Conservation (phyloP, 441 rosid species). For the Bruguiera hainesii region DNA sequence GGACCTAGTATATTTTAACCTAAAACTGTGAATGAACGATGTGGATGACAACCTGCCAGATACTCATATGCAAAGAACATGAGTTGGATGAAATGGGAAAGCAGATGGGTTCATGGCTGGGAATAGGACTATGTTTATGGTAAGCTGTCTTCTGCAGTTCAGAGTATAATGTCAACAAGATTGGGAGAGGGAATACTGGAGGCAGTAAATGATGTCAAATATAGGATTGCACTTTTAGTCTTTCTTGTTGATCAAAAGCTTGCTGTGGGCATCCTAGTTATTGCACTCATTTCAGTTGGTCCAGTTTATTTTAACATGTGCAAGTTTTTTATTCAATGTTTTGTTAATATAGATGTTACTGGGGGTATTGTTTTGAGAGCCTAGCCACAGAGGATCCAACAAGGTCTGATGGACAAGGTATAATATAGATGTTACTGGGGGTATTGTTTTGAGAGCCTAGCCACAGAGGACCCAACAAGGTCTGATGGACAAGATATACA, state of each 20-base stretch:
- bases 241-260: background rate
- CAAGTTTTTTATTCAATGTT: background rate
- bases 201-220: too few species aligned
- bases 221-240: background rate
- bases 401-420: slow-evolving; percentile 72
- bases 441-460: slow-evolving; percentile 89
- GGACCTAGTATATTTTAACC: background rate
- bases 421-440: slow-evolving; percentile 86
- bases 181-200: too few species aligned
- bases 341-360: slow-evolving; percentile 64
- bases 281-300: background rate
- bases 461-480: slow-evolving; percentile 88
- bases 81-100: slow-evolving; percentile 3
- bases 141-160: background rate
- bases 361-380: slow-evolving; percentile 96
- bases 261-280: too few species aligned
- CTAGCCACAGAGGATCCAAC: slow-evolving; percentile 92
- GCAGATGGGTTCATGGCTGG: background rate
- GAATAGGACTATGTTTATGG: background rate
- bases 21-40: background rate
- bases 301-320: background rate
- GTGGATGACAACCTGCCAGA: background rate
- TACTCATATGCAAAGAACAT: background rate
- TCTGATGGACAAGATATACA: slow-evolving; percentile 75
- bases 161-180: background rate